Percentiles rank a stretch among this genome's conserved stretches.
phyloP scores from a whole-genome alignment of 1,284 basidiomycete species.

The Ceratobasidium sp. region DNA sequence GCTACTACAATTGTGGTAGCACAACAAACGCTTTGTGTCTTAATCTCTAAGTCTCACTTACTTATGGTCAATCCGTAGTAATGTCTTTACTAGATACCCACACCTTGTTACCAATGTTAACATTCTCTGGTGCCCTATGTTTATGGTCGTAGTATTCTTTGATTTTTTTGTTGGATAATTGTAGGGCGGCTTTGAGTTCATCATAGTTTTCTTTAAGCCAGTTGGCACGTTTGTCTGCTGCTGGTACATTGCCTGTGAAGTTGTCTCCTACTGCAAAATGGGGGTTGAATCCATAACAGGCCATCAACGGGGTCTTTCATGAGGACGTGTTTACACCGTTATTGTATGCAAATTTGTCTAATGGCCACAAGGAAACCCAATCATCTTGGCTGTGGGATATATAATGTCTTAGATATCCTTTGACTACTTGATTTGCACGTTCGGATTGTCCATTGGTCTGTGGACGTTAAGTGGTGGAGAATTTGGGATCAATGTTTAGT shows the following conservation, averaged over 20 bases:
- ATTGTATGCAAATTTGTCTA: constrained; percentile 47
- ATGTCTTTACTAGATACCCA: constrained; percentile 46
- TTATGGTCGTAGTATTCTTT: constrained; percentile 10
- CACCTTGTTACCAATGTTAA: constrained; percentile 46
- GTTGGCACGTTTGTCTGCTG: not conserved
- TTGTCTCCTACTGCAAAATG: constrained; percentile 4
- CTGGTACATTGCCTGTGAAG: not conserved
- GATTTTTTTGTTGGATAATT: constrained; percentile 5
- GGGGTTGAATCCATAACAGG: constrained; percentile 48
- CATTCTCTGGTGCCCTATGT: constrained; percentile 10
- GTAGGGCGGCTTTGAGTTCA: constrained; percentile 11
- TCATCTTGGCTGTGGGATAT: constrained; percentile 45
- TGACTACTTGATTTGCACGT: constrained; percentile 50
- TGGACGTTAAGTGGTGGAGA: constrained; percentile 52
- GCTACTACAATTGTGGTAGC: too few species aligned
- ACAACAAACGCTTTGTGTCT: too few species aligned
- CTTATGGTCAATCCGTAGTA: constrained; percentile 45
- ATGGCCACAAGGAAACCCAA: constrained; percentile 45
- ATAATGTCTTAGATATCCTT: constrained; percentile 47
- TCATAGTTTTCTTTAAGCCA: constrained; percentile 7
- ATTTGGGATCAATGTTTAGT: constrained; percentile 43
- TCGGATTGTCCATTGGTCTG: constrained; percentile 55
- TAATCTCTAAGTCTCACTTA: constrained; percentile 46
- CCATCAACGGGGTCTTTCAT: constrained; percentile 49
- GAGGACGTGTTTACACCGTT: constrained; percentile 37